Evolutionary conservation across 1,284 basidiomycete species (phyloP).

Genomic region (Ceratorhiza oryzae-sativae): DNA sequence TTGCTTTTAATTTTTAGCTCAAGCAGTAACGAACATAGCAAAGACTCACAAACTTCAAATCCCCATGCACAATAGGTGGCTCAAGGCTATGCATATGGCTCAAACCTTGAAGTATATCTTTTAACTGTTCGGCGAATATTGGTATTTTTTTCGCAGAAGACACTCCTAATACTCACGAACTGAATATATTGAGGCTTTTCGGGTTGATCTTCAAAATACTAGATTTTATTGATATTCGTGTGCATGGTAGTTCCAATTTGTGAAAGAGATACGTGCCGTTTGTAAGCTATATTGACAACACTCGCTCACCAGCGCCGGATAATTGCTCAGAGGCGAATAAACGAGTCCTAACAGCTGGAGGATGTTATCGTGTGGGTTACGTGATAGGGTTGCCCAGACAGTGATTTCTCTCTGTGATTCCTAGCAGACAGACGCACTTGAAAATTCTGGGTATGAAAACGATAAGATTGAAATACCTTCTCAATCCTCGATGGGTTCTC

Average conservation of each 20-base stretch:
- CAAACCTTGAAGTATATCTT: conserved; percentile 8
- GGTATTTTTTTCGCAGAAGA: background rate
- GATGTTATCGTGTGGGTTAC: conserved; percentile 1
- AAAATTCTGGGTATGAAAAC: too few relatives aligned
- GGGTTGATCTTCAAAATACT: conserved; percentile 19
- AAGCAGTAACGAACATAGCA: background rate
- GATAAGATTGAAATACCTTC: too few relatives aligned
- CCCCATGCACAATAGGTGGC: conserved; percentile 19
- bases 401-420: background rate
- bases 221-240: background rate
- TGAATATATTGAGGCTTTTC: conserved; percentile 8
- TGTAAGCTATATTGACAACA: conserved; percentile 6
- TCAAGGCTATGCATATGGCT: conserved; percentile 12
- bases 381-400: background rate
- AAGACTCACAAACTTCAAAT: conserved; percentile 12
- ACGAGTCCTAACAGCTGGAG: conserved; percentile 4
- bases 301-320: background rate
- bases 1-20: background rate
- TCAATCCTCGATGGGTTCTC: background rate
- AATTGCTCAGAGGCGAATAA: background rate
- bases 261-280: background rate
- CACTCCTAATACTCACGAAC: background rate
- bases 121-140: background rate
- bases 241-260: too few relatives aligned
- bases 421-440: background rate